Percentiles rank a stretch among this genome's conserved stretches.
phyloP scores from a whole-genome alignment of 768 basidiomycete species.

The Flagelloscypha sp. region DNA sequence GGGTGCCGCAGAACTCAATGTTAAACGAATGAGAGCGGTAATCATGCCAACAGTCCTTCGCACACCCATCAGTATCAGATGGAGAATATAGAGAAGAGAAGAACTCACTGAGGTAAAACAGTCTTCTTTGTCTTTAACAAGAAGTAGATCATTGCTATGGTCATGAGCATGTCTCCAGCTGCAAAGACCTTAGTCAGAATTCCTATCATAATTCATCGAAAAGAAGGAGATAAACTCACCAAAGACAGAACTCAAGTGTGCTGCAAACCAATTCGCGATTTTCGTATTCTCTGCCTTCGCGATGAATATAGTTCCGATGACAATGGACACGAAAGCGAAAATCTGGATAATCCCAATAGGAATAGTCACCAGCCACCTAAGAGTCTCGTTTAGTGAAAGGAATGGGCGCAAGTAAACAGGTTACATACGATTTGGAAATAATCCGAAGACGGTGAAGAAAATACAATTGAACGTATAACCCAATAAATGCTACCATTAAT shows the following conservation, averaged over 20 bases:
- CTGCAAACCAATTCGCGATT: conserved; percentile 23
- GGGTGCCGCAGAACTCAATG: conserved; percentile 3
- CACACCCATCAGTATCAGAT: too few relatives aligned
- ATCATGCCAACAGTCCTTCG: conserved; percentile 8
- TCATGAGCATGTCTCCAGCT: conserved; percentile 12
- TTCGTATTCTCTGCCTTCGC: conserved; percentile 5
- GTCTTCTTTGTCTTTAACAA: conserved; percentile 1
- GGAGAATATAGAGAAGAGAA: too few relatives aligned
- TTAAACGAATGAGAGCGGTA: conserved; percentile 4
- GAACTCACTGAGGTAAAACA: conserved; percentile 10
- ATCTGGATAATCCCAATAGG: conserved; percentile 16
- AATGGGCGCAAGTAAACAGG: too few relatives aligned
- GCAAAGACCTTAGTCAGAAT: background rate
- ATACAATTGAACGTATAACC: conserved; percentile 5
- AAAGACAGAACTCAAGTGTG: conserved; percentile 19
- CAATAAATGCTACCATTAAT: conserved; percentile 5
- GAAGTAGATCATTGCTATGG: conserved; percentile 1
- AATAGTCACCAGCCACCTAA: conserved; percentile 14
- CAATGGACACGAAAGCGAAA: conserved; percentile 21
- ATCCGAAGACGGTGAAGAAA: conserved; percentile 5
- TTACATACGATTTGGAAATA: conserved; percentile 6
- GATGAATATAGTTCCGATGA: too few relatives aligned
- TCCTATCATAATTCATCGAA: too few relatives aligned
- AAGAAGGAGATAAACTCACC: conserved; percentile 11
- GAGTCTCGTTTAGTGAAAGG: too few relatives aligned